Evolutionary conservation across 768 basidiomycete genomes (phyloP), one percentile per base, ranked within the genome.

Genomic region (Mycena leptocephala): DNA sequence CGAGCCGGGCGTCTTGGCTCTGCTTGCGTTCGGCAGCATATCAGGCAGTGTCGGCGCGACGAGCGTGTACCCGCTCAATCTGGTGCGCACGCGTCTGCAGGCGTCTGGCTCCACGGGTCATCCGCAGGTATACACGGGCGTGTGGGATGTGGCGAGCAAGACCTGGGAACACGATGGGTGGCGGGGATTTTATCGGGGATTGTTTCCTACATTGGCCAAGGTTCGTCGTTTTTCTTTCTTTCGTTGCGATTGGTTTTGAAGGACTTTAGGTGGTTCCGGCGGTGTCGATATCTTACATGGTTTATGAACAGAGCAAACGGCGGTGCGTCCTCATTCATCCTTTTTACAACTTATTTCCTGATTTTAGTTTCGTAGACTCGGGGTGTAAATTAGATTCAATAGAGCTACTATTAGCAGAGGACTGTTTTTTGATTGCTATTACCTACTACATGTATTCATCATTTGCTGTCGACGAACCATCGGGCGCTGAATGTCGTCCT

Each of bases 61-160:
- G 61, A 96, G 93, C 77, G 97, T 99, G 33, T 99, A 98, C 84
- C 97, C 96, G 11, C 84, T 97, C 56, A 97, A 96, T 82, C 90
- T 99, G 26, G 94, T 99, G 33, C 93, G 98, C 51, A 99, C 98
- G 24, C 93, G 98, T 65, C 85, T 99, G 76, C 98, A 99, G 84
- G 98, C 98, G 3, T 97, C 97, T 5, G 98, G 98, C 1, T 98
- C 97, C 0, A 92, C 96, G 0, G 97, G 98, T 0, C 98, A 99
- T 82, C 98, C 97, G 5, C 94, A 98, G 79, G 90, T 88, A 11
- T 99, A 99, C 83, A 92, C 90, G 3, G 96, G 97, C n/a, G 93
- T 96, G 66, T 85, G 90, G 85, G 98, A 99, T 83, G 98, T 98
- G 14, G 90, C 91, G 28, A 82, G 87, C 53, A 95, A 93, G 83